Base-by-base conservation (phyloP, 2,329 filamentous ascomycete genomes). In the Botryotinia narcissicola region DNA sequence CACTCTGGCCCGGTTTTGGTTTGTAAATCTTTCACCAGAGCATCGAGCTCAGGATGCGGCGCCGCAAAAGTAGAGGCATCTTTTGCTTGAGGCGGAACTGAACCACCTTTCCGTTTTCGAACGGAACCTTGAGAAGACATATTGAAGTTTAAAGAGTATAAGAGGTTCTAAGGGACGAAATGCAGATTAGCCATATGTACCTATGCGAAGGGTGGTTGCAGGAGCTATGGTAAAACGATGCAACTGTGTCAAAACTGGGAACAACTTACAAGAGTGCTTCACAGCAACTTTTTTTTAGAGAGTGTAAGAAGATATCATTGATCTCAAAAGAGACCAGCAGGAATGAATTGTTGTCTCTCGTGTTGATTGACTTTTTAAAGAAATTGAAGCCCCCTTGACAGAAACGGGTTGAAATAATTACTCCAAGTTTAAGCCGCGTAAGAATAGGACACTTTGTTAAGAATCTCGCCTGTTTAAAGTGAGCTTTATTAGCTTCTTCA, bases 1-100 rank as follows among this genome's bases (percentile, higher is more conserved):
- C 89, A 91, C 83, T 97, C 92, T n/a, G 87, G 87, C 73, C 84
- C 83, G 48, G 83, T 79, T 69, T 82, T 80, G 35, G 82, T 79
- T 75, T 84, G 83, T 71, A 80, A 73, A 71, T 81, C 80, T 77
- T 85, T 85, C 74, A 84, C 81, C 75, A 88, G 81, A 79, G 83
- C 85, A 78, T 90, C 87, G 77, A 87, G 82, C 75, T 88, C 87
- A 18, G 76, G 29, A 78, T 81, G 79, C 75, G 81, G 79, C 66
- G 77, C 82, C 60, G 76, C 73, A 69, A 76, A 74, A 54, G 74
- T 76, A 63, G 76, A 70, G 12, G 72, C 84, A 78, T 83, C 83
- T 81, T 87, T 88, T 80, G 88, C 88, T 77, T 86, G 87, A 57
- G 81, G 78, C 51, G 79, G 81, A 75, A 83, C 81, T 74, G 84